Conservation (phyloP, 23 red algal genomes). For the Gracilaria domingensis region DNA sequence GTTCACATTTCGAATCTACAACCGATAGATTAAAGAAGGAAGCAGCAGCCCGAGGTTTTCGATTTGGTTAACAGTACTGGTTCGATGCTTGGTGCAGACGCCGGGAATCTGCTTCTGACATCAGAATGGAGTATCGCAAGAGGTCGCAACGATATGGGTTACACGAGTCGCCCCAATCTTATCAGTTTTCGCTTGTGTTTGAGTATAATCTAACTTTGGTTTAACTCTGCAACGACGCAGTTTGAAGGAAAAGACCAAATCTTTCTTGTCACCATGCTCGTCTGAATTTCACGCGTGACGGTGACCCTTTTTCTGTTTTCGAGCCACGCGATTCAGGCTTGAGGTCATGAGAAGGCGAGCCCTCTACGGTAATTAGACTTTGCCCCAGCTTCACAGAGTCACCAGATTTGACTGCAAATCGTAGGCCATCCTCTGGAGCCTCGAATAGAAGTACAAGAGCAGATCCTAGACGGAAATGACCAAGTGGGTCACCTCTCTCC, state of each 20-base stretch:
- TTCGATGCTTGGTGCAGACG: not conserved
- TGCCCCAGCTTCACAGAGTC: slow-evolving; percentile 50
- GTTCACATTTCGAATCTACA: slow-evolving; percentile 73
- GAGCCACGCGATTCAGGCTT: not conserved
- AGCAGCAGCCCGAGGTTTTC: slow-evolving; percentile 65
- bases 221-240: not conserved
- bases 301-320: not conserved
- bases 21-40: slow-evolving; percentile 68
- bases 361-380: slow-evolving; percentile 31
- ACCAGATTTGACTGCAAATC: slow-evolving; percentile 28
- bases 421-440: slow-evolving; percentile 27
- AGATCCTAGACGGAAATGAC: slow-evolving; percentile 54
- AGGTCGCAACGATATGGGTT: not conserved
- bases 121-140: not conserved
- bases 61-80: slow-evolving; percentile 25
- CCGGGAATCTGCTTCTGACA: not conserved
- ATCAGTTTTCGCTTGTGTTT: not conserved
- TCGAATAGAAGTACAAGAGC: slow-evolving; percentile 67
- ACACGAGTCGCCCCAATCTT: not conserved
- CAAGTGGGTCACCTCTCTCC: slow-evolving; percentile 34
- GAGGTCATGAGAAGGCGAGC: not conserved
- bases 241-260: not conserved
- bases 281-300: slow-evolving; percentile 7
- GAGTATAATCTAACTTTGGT: slow-evolving; percentile 1
- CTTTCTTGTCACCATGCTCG: not conserved